Conservation (phyloP, 75 land plant species). For the Sequoiadendron giganteum region DNA sequence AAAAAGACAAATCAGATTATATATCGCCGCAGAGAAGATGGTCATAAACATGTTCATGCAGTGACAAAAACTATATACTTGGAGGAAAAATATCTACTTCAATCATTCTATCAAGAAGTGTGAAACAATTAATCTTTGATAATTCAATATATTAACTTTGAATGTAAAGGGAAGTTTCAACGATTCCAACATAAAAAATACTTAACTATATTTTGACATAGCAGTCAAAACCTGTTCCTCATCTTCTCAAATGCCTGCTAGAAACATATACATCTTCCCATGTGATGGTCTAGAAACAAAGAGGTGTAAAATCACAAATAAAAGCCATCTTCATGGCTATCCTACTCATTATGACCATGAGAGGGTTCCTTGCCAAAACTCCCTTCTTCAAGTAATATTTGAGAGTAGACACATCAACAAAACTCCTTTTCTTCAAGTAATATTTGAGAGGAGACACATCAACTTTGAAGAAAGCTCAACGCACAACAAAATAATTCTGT, state of each 20-base stretch:
- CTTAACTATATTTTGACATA: neutral
- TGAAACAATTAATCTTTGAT: neutral
- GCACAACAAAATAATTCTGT: neutral
- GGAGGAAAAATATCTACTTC: neutral
- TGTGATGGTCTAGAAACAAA: neutral
- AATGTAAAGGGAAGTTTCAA: neutral
- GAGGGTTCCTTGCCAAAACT: conserved; percentile 1
- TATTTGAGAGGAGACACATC: neutral
- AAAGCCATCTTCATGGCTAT: neutral
- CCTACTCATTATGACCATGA: neutral
- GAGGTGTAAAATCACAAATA: neutral
- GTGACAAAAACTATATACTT: neutral
- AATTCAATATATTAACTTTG: neutral
- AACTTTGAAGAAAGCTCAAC: neutral
- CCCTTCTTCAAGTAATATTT: neutral
- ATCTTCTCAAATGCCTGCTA: neutral
- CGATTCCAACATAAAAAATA: neutral
- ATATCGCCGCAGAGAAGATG: neutral
- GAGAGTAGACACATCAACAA: too few species aligned
- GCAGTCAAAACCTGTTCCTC: neutral
- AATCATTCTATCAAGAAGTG: neutral
- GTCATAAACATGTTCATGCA: too few species aligned
- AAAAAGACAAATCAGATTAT: neutral
- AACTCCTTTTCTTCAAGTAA: too few species aligned
- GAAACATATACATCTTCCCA: neutral